phyloP scores from a whole-genome alignment of 106 monocot species.

The Posidonia australis region DNA sequence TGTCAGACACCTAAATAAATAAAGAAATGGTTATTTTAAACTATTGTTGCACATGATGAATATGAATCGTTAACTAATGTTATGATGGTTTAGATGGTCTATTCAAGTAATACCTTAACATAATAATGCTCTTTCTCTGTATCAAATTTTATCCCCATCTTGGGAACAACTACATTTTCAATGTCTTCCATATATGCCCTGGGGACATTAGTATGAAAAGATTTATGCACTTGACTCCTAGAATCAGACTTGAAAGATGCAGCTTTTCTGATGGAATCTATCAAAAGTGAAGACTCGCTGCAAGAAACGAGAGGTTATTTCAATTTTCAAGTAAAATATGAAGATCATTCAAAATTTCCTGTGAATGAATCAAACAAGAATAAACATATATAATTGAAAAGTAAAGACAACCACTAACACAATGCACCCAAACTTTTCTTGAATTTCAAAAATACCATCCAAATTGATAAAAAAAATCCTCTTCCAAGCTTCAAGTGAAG shows the following conservation, averaged over 20 bases:
- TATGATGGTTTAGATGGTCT: neutral
- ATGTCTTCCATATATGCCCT: conserved; percentile 6
- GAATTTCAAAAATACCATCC: too few relatives aligned
- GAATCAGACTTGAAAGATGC: neutral
- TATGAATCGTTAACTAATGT: neutral
- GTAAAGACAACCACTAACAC: too few relatives aligned
- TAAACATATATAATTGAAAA: too few relatives aligned
- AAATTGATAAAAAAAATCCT: too few relatives aligned
- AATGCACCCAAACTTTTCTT: too few relatives aligned
- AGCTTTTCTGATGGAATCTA: conserved; percentile 7
- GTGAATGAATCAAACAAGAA: too few relatives aligned
- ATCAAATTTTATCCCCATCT: conserved; percentile 4
- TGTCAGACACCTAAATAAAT: conserved; percentile 5
- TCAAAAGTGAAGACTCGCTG: neutral
- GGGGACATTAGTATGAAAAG: conserved; percentile 3
- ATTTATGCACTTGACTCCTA: neutral
- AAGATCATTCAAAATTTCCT: neutral
- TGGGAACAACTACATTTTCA: conserved; percentile 2
- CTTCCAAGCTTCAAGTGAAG: too few relatives aligned
- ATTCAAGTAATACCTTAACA: conserved; percentile 8
- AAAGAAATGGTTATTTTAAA: neutral
- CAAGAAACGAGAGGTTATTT: neutral
- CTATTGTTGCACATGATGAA: neutral
- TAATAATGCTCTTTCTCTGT: conserved; percentile 13
- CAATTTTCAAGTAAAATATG: neutral